These are phyloP conservation scores for Fusarium temperatum DNA, from an alignment of 2,329 filamentous ascomycete species.

Conservation along the genomic window DNA sequence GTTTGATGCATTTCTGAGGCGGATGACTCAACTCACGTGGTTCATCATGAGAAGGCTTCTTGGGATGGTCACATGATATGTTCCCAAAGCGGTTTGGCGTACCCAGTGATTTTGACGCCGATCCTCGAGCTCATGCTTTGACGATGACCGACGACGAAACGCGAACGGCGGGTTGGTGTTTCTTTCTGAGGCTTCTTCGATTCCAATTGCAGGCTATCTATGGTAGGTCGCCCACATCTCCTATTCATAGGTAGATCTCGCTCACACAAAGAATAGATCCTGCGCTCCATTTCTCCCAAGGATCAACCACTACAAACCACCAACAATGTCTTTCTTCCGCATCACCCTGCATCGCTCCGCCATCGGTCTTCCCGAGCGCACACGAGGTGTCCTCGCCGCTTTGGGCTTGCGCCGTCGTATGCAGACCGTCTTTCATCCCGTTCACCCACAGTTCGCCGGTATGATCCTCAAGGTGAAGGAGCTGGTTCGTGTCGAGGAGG, in stretches of 20 bases:
- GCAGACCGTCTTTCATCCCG: conserved; percentile 89
- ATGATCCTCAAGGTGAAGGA: conserved; percentile 97
- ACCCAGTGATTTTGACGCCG: conserved; percentile 27
- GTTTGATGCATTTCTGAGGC: not conserved
- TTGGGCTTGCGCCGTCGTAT: conserved; percentile 86
- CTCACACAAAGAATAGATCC: conserved; percentile 18
- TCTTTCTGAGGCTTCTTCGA: not conserved
- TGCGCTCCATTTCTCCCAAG: conserved; percentile 12
- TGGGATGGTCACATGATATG: conserved; percentile 1
- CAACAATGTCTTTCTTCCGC: conserved; percentile 81
- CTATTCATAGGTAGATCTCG: not conserved
- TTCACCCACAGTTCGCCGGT: conserved; percentile 81
- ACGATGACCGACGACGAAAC: conserved; percentile 21
- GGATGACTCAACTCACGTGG: not conserved
- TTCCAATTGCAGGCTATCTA: not conserved
- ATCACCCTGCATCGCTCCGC: conserved; percentile 89
- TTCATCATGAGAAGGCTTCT: not conserved
- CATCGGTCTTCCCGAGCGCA: conserved; percentile 86
- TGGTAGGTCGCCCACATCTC: not conserved
- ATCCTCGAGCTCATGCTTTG: conserved; percentile 18
- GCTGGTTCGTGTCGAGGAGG: conserved; percentile 83
- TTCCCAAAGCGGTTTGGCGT: conserved; percentile 20
- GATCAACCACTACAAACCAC: not conserved
- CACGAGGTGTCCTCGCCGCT: conserved; percentile 81
- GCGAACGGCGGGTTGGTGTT: conserved; percentile 24